Conservation (phyloP, 2,329 filamentous ascomycete species). For the Penicillium paneum region DNA sequence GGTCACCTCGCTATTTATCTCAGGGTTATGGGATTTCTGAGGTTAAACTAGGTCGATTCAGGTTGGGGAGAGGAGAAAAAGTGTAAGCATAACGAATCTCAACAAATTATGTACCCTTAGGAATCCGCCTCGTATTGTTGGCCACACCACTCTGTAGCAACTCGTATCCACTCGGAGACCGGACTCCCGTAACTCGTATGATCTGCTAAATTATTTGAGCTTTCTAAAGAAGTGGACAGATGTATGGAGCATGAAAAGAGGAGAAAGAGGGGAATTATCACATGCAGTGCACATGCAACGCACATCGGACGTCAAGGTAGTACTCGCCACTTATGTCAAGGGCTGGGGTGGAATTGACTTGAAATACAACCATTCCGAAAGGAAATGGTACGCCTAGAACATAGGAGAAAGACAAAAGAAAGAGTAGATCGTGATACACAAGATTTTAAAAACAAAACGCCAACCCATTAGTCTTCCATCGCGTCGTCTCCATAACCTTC, state of each 20-base stretch:
- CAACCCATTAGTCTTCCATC: constrained; percentile 27
- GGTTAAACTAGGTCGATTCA: not conserved
- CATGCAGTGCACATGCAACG: not conserved
- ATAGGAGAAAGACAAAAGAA: constrained; percentile 4
- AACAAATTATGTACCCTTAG: constrained; percentile 2
- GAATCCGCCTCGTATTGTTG: constrained; percentile 6
- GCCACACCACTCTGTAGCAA: not conserved
- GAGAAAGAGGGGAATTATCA: constrained; percentile 6
- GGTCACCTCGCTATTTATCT: not conserved
- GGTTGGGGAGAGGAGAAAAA: not conserved
- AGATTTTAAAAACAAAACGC: constrained; percentile 3
- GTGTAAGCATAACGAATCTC: not conserved
- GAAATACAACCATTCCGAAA: not conserved
- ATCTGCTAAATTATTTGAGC: not conserved
- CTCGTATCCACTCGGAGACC: constrained; percentile 3
- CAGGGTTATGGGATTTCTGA: too few relatives aligned
- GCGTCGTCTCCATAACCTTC: constrained; percentile 27
- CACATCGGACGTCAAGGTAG: not conserved
- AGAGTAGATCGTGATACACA: constrained; percentile 13
- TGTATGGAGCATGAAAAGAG: not conserved
- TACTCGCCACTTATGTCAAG: not conserved
- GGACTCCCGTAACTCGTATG: not conserved
- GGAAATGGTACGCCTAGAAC: not conserved
- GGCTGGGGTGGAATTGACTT: not conserved
- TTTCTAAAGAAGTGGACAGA: not conserved